phyloP scores from a whole-genome alignment of 352 stramenopile species.

The Globisporangium apiculatum region DNA sequence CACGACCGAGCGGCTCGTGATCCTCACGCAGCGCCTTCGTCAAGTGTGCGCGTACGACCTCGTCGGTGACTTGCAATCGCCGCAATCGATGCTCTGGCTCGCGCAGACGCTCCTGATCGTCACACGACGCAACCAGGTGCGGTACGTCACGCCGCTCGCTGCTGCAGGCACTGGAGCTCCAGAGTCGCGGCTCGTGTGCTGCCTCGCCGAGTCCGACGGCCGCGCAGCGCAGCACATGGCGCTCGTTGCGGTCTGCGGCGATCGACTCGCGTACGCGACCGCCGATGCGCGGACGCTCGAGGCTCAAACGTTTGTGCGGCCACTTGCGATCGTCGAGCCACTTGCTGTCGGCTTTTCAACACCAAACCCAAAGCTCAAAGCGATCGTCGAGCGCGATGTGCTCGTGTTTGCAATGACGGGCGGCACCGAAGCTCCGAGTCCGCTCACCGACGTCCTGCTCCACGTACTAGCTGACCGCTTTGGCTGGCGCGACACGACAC shows the following conservation, averaged over 20 bases:
- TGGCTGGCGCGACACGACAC: constrained; percentile 46
- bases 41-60: constrained; percentile 36
- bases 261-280: constrained; percentile 51
- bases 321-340: constrained; percentile 42
- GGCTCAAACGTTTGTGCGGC: constrained; percentile 29
- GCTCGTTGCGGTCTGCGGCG: constrained; percentile 37
- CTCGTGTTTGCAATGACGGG: constrained; percentile 41
- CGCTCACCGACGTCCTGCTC: constrained; percentile 37
- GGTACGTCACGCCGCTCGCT: constrained; percentile 41
- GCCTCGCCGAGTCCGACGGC: constrained; percentile 10
- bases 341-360: constrained; percentile 36
- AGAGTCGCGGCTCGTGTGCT: constrained; percentile 23
- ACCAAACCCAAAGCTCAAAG: constrained; percentile 28
- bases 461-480: constrained; percentile 43
- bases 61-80: constrained; percentile 22
- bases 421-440: constrained; percentile 32
- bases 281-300: constrained; percentile 30
- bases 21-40: constrained; percentile 34
- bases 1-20: constrained; percentile 49
- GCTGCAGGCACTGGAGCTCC: constrained; percentile 1
- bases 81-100: constrained; percentile 62
- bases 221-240: constrained; percentile 12
- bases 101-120: constrained; percentile 54
- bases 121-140: constrained; percentile 39
- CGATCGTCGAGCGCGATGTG: constrained; percentile 56